Base-by-base conservation (phyloP, 495 filamentous ascomycete genomes). In the Rostrohypoxylon terebratum region DNA sequence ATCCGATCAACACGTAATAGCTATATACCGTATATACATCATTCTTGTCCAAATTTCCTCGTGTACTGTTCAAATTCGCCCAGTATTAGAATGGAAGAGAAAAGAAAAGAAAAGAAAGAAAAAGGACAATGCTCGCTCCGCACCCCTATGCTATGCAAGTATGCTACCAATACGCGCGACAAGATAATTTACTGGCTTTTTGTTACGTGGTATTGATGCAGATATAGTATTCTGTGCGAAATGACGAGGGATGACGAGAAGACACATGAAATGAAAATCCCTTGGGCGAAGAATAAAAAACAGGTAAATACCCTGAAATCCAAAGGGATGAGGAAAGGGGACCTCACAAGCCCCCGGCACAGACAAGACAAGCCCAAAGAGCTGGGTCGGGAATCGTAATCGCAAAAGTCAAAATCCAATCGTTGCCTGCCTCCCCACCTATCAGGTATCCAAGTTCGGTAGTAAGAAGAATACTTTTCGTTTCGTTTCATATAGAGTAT, bases 61-160 rank as follows among this genome's bases (percentile, higher is more conserved):
- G 23, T 53, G 48, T 53, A 25, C 48, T 31, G 48, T 53, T 23
- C 48, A 16, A 57, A 16, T 36, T 40, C 51, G 14, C 16, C n/a
- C 36, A 58, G 3, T 38, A 57, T 55, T 28, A 59, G 40, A 20
- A 59, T 31, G 25, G 44, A 47, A 40, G 8, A 38, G 16, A 58
- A 14, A 28, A 5, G 6, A 40, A 13, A 38, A 13, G 51, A n/a
- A 40, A 13, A 38, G 16, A 58, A 14, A 28, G 28, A 28, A 40
- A 13, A 38, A 13, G 51, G 8, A 57, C 50, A 50, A 66, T 71
- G 63, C 69, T 63, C 69, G 69, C 69, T 71, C 58, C 57, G 62
- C 58, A 63, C 69, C 58, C 36, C 20, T 61, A 71, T 66, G 68
- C 68, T 44, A 57, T 66, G 57, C 50, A 63, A 53, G 57, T 34